These are phyloP conservation scores for Mangifera indica DNA, from an alignment of 345 rosid genomes.

Conservation along the genomic window DNA sequence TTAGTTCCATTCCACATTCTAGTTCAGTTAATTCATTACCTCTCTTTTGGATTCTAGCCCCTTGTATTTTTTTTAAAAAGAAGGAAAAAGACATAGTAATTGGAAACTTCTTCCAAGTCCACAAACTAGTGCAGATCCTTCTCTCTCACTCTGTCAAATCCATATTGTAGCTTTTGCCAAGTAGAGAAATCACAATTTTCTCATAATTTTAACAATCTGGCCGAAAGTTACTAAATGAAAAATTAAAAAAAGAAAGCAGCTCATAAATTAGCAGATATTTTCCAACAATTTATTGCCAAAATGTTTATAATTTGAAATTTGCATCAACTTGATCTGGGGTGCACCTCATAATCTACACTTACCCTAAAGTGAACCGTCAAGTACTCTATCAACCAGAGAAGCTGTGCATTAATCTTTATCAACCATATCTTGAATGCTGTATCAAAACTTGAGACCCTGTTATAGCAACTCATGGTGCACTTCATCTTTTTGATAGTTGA, in stretches of 20 bases:
- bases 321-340: not conserved
- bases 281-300: not conserved
- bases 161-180: not conserved
- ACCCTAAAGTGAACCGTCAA: not conserved
- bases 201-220: not conserved
- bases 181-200: not conserved
- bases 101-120: not conserved
- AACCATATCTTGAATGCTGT: not conserved
- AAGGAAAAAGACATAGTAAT: not conserved
- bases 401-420: not conserved
- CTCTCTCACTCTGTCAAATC: too few relatives aligned
- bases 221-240: not conserved
- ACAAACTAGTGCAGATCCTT: not conserved
- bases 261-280: not conserved
- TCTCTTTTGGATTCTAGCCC: too few relatives aligned
- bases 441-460: too few relatives aligned
- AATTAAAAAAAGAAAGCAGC: not conserved
- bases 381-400: not conserved
- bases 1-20: not conserved
- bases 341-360: not conserved
- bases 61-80: not conserved
- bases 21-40: not conserved
- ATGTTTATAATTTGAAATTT: constrained; percentile 8
- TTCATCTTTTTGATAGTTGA: too few relatives aligned
- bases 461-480: too few relatives aligned